Evolutionary conservation across 1,139 yeast species (phyloP), one percentile per base, ranked within the genome.

Genomic region (Lodderomyces oxycetoniae): DNA sequence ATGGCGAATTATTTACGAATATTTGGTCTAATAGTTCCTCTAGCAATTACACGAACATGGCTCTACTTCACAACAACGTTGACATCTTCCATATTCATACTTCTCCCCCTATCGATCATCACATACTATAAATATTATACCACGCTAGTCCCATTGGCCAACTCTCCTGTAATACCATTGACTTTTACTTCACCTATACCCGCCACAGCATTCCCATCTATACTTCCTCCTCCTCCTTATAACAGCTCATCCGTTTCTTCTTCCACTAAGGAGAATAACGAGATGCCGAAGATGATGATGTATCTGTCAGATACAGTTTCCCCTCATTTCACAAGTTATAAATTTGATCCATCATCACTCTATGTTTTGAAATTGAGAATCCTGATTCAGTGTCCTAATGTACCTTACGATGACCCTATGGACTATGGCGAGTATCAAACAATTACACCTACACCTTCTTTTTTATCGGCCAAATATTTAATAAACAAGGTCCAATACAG

Each of bases 91-190:
- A 19, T 49, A 21, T 40, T 45, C 3, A 36, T 55, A 1, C 41
- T 59, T 12, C 41, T 55, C 5, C 63, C 65, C 3, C 32, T 59
- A 6, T 47, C 63, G 9, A 32, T 55, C 3, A 26, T 57, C 13
- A 47, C 61, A 2, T 59, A 59, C 35, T 30, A 47, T 17, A 45
- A 57, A 14, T 59, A 59, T 36, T 58, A 55, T 35, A 38, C 44
- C 16, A 39, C 49, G 0, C 39, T 59, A 12, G 49, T 59, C 2
- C 64, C 64, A 1, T 30, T 43, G 16, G 8, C 37, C 22, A 31
- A 39, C 11, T 39, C 44, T 2, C 43, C 45, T 5, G 12, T 21
- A 3, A 39, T 39, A 5, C 40, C 43, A 2, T 35, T 45, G 17
- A 33, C 33, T 11, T 45, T 45, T 28, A 38, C n/a, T n/a, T n/a